A percentile compares a stretch with the other conserved stretches of the same genome.
These are phyloP conservation scores for Penstemon barbatus DNA, from an alignment of 257 asterid genomes.

Conservation along the genomic window DNA sequence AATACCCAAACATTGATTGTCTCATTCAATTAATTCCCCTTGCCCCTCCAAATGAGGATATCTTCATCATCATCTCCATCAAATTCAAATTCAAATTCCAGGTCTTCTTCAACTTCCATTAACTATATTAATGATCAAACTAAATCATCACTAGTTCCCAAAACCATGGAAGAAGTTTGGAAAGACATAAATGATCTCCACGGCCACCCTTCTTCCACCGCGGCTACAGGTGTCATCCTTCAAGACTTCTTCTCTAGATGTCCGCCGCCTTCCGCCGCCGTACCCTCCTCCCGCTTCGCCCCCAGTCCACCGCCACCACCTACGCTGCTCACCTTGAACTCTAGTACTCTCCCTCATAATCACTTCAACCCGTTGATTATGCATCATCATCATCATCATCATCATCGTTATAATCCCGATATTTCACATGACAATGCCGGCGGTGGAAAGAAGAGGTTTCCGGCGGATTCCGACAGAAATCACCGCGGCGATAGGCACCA, in stretches of 20 bases:
- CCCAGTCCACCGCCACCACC: slow-evolving; percentile 41
- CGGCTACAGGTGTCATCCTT: slow-evolving; percentile 32
- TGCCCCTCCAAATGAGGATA: slow-evolving; percentile 42
- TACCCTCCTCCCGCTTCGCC: slow-evolving; percentile 6
- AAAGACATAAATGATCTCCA: slow-evolving; percentile 51
- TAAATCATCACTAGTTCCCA: slow-evolving; percentile 12
- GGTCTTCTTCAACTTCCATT: not conserved
- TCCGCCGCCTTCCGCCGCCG: slow-evolving; percentile 26
- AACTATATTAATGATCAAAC: not conserved
- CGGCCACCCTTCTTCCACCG: slow-evolving; percentile 28
- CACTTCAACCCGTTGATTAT: slow-evolving; percentile 19
- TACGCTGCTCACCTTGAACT: slow-evolving; percentile 50
- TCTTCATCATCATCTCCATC: slow-evolving; percentile 29
- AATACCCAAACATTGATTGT: too few relatives aligned
- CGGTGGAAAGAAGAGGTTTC: slow-evolving; percentile 41
- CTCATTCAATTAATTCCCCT: too few relatives aligned
- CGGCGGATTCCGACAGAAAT: slow-evolving; percentile 24
- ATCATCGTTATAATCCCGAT: slow-evolving; percentile 6
- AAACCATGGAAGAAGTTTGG: slow-evolving; percentile 77
- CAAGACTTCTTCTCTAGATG: slow-evolving; percentile 61
- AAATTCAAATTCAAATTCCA: not conserved
- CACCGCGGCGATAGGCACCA: slow-evolving; percentile 54
- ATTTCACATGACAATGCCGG: not conserved
- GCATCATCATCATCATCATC: slow-evolving; percentile 26
- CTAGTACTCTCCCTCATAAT: slow-evolving; percentile 22